Conservation (phyloP, 2,329 filamentous ascomycete species). For the Orbilia blumenaviensis region DNA sequence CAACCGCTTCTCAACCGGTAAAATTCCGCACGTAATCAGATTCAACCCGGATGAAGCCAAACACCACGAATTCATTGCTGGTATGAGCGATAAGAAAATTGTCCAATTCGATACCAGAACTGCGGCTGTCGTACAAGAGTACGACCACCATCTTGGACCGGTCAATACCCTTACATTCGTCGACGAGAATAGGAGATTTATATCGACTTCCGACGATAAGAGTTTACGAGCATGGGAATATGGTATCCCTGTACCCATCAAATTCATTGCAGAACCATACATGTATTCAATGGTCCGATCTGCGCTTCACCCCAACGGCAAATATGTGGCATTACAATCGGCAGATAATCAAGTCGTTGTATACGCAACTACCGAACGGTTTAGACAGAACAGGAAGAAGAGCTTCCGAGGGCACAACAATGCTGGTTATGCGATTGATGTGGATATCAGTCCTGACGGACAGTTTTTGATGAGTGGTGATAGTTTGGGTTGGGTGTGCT, state of each 20-base stretch:
- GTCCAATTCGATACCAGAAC: slow-evolving; percentile 92
- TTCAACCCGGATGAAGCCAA: slow-evolving; percentile 85
- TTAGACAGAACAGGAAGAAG: slow-evolving; percentile 97
- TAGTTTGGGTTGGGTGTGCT: slow-evolving; percentile 86
- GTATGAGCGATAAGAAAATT: slow-evolving; percentile 99
- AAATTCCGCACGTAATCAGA: slow-evolving; percentile 91
- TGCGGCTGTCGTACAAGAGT: slow-evolving; percentile 88
- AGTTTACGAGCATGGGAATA: slow-evolving; percentile 97
- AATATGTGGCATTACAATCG: slow-evolving; percentile 92
- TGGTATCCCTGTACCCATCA: slow-evolving; percentile 97
- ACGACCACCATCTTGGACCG: slow-evolving; percentile 96
- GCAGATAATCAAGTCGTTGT: slow-evolving; percentile 97
- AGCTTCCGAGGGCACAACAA: slow-evolving; percentile 95
- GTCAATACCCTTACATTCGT: slow-evolving; percentile 98
- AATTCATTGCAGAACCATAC: slow-evolving; percentile 95
- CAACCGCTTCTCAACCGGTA: slow-evolving; percentile 88
- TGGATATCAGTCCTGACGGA: slow-evolving; percentile 87
- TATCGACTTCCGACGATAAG: slow-evolving; percentile 98
- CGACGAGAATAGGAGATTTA: slow-evolving; percentile 92
- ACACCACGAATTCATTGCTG: slow-evolving; percentile 89
- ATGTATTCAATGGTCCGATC: slow-evolving; percentile 96
- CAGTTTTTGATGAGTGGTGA: slow-evolving; percentile 90
- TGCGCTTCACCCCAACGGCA: slow-evolving; percentile 83
- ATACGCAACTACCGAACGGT: slow-evolving; percentile 92
- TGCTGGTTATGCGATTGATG: slow-evolving; percentile 88